Base-by-base conservation (phyloP, 31 red algal species). In the Odonthalia washingtoniensis region DNA sequence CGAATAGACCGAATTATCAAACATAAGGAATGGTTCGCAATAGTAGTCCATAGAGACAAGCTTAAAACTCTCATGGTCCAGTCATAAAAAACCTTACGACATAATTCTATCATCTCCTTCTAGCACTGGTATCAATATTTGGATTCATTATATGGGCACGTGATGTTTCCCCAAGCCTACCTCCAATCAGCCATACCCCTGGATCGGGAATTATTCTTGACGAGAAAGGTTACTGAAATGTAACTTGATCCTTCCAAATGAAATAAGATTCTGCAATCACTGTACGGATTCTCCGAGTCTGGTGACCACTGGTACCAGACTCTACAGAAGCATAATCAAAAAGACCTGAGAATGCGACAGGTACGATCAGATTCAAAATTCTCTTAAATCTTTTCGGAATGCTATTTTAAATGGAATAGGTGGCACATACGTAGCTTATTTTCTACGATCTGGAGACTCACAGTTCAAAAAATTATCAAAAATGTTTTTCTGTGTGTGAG, bases 301-400 rank as follows among this genome's bases (percentile, higher is more conserved):
- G 80, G 60, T 49, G 0, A 83, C 63, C 62, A 68, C 4, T 83
- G 80, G 32, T 21, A 69, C 17, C 18, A 18, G 4, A 83, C 17
- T 9, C n/a, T 83, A 34, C 28, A 83, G 5, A 66, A 40, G 14
- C 0, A 69, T 69, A 52, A 69, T 38, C 53, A 34, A 65, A 5
- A 30, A 83, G 80, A 83, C 27, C 26, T 83, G n/a, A 26, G 24
- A n/a, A 83, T 83, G 80, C 40, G 3, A 12, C 80, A 26, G 0
- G 33, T 83, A 5, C 53, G 17, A 24, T n/a, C 46, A 36, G 80
- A 70, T 42, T 0, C 53, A 0, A 31, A 4, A 3, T 16, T 83
- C 30, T 83, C 65, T 69, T 26, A 0, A 5, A 26, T 5, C n/a
- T 28, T n/a, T 80, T 6, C 4, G 6, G 27, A 28, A 80, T 4